These are phyloP conservation scores for Malassezia cuniculi DNA, from an alignment of 1,284 basidiomycete genomes.

Conservation along the genomic window DNA sequence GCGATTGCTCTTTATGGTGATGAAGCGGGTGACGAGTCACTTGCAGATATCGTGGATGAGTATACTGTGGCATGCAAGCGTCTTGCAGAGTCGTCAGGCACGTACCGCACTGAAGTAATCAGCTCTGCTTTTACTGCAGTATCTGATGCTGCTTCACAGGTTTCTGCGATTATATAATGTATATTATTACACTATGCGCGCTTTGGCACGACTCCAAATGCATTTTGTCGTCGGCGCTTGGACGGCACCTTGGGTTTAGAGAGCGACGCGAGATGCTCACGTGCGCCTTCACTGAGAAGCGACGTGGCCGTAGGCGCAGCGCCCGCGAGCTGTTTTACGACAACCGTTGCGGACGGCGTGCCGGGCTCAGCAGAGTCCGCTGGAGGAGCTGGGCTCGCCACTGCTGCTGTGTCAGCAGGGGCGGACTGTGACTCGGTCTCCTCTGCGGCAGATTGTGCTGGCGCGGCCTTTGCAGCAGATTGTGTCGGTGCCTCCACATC, in stretches of 20 bases:
- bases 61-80: not conserved
- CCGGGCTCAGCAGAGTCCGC: slow-evolving; percentile 12
- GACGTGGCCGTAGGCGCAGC: slow-evolving; percentile 10
- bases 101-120: not conserved
- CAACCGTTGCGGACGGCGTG: slow-evolving; percentile 9
- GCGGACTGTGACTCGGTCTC: slow-evolving; percentile 13
- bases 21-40: slow-evolving; percentile 1
- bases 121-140: slow-evolving; percentile 1
- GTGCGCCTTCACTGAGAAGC: slow-evolving; percentile 18
- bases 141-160: too few species aligned
- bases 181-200: slow-evolving; percentile 13
- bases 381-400: slow-evolving; percentile 18
- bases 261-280: slow-evolving; percentile 12
- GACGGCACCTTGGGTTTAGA: not conserved
- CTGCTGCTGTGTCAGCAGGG: slow-evolving; percentile 18
- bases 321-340: slow-evolving; percentile 12
- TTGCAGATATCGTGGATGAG: not conserved
- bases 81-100: not conserved
- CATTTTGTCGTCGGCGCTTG: slow-evolving; percentile 27
- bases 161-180: too few species aligned
- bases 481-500: slow-evolving; percentile 20
- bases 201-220: slow-evolving; percentile 40
- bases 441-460: slow-evolving; percentile 6
- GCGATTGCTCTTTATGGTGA: slow-evolving; percentile 25
- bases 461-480: not conserved